Percentiles rank a stretch among this genome's conserved stretches.
Evolutionary conservation across 371 early-diverging fungal species (phyloP).

Genomic region (Haplosporangium sp.): DNA sequence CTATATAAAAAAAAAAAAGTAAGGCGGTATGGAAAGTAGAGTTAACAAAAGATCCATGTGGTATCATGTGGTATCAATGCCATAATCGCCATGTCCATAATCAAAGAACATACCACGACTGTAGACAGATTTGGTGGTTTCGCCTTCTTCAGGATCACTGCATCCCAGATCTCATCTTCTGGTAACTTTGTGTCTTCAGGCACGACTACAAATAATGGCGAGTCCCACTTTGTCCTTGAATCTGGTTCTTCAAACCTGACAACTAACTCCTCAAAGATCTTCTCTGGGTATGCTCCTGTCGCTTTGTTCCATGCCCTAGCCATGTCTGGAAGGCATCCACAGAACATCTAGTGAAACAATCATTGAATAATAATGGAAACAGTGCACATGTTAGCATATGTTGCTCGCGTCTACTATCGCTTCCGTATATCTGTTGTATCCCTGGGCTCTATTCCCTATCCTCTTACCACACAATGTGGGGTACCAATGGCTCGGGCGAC

Average conservation of each 20-base stretch:
- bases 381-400: neutral
- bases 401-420: neutral
- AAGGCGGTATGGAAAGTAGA: neutral
- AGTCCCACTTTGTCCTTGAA: constrained; percentile 92
- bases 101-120: constrained; percentile 61
- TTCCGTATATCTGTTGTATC: neutral
- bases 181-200: constrained; percentile 76
- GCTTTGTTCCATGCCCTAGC: constrained; percentile 77
- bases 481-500: constrained; percentile 89
- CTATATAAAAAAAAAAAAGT: constrained; percentile 30
- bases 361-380: neutral
- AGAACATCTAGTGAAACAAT: constrained; percentile 65
- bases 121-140: constrained; percentile 89
- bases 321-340: constrained; percentile 72
- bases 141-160: constrained; percentile 79
- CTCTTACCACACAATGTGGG: constrained; percentile 83
- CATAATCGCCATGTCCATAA: neutral
- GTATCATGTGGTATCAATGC: neutral
- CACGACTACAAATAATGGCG: constrained; percentile 89
- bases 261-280: constrained; percentile 84
- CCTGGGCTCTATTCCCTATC: neutral
- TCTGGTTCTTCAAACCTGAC: constrained; percentile 97
- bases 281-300: constrained; percentile 52
- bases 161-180: constrained; percentile 78
- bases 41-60: neutral